Evolutionary conservation across 257 asterid species (phyloP), one percentile per base, ranked within the genome.

Genomic region (Nicotiana knightiana): DNA sequence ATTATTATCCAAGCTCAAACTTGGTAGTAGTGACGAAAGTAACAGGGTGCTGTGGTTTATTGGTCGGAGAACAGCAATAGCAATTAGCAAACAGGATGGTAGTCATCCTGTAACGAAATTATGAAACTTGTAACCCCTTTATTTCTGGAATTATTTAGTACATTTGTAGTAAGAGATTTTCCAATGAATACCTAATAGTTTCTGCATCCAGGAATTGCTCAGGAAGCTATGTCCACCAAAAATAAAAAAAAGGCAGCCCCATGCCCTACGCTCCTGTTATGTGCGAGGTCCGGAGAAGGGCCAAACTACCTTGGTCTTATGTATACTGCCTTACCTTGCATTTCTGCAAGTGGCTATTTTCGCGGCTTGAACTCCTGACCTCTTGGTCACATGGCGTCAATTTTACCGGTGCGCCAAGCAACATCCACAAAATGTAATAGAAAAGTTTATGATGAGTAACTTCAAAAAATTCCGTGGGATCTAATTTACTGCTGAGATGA

Each of bases 1-100:
- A 71, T 71, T n/a, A 71, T 53, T 71, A 71, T 71, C 79, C 61
- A 46, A 46, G 39, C 61, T 71, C 15, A 48, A 71, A 24, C 79
- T 70, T 46, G 61, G 51, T 24, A 13, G 3, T 46, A 24, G 61
- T 12, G 59, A 46, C 15, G 61, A 71, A 46, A 46, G 39, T 71
- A 46, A 46, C 15, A 71, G 39, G 39, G 39, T 71, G 78, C 37
- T 43, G 59, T 12, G 6, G 37, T 71, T 71, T 46, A 12, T 46
- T 71, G 78, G 79, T 71, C n/a, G 3, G 12, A 70, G 46, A 70
- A 24, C 59, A 71, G 78, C 61, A 71, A 24, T 12, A 71, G 61
- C 37, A 71, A 71, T 6, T 35, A 71, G 37, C 59, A 71, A 21
- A 43, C 59, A 46, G 78, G 78, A 71, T 12, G 55, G 61, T 46